A percentile compares a stretch with the other conserved stretches of the same genome.
phyloP scores from a whole-genome alignment of 164 flowering plant species.

The Buxus sempervirens region DNA sequence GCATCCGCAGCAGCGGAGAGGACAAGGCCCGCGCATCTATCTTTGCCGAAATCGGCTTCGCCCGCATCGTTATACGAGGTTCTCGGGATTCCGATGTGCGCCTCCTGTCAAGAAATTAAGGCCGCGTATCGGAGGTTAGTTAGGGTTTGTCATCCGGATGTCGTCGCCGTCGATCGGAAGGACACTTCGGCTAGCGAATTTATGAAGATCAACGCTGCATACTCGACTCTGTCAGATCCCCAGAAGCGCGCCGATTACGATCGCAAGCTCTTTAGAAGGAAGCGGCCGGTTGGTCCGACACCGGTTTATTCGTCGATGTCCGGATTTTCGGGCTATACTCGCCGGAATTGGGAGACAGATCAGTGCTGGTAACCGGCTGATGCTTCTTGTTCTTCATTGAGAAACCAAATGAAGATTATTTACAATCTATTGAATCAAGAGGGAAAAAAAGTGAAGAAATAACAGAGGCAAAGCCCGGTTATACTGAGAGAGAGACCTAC shows the following conservation, averaged over 20 bases:
- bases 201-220: constrained; percentile 34
- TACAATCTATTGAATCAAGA: too few relatives aligned
- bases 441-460: too few relatives aligned
- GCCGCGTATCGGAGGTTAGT: constrained; percentile 42
- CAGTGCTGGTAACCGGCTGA: constrained; percentile 45
- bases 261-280: constrained; percentile 8
- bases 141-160: constrained; percentile 42
- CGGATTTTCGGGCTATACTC: constrained; percentile 7
- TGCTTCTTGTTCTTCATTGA: neutral
- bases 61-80: constrained; percentile 33
- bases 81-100: constrained; percentile 33
- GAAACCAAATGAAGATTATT: neutral
- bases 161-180: constrained; percentile 18
- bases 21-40: neutral
- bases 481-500: too few relatives aligned
- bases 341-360: constrained; percentile 48
- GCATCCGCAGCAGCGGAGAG: neutral
- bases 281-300: neutral
- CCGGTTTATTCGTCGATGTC: constrained; percentile 5
- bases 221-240: constrained; percentile 38
- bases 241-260: constrained; percentile 33
- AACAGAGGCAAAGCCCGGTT: too few relatives aligned
- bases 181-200: constrained; percentile 29
- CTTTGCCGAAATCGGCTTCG: constrained; percentile 7
- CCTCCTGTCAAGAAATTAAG: constrained; percentile 32